Percentiles rank a stretch among this genome's conserved stretches.
Conservation (phyloP, 768 basidiomycete genomes). For the Rhizopogon vulgaris region DNA sequence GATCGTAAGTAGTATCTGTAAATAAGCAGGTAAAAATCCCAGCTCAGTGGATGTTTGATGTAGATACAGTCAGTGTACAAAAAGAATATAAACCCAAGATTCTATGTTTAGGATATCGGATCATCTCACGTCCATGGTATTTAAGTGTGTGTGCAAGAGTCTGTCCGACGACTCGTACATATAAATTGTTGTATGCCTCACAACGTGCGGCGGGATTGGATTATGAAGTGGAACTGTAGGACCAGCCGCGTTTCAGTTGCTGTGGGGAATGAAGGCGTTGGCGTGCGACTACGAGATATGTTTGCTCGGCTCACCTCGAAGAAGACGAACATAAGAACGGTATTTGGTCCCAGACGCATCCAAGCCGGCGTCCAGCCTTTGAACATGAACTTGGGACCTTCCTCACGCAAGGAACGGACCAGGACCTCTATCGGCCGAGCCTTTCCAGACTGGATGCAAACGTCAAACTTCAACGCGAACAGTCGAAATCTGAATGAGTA, state of each 20-base stretch:
- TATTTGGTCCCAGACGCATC: slow-evolving; percentile 78
- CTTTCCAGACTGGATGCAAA: slow-evolving; percentile 40
- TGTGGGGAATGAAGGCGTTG: slow-evolving; percentile 21
- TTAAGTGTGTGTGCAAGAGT: neutral
- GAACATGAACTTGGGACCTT: slow-evolving; percentile 75
- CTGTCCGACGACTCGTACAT: neutral
- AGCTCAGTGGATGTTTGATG: neutral
- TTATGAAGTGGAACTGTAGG: slow-evolving; percentile 4
- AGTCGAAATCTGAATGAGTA: slow-evolving; percentile 4
- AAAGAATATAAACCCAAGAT: neutral
- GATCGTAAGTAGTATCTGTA: neutral
- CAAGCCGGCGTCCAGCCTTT: slow-evolving; percentile 91
- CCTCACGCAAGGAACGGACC: slow-evolving; percentile 54
- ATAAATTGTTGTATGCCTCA: neutral
- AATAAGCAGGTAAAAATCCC: neutral
- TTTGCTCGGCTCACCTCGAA: slow-evolving; percentile 52
- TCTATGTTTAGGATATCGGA: neutral
- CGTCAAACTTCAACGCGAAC: slow-evolving; percentile 1
- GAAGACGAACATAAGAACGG: slow-evolving; percentile 79
- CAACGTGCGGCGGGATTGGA: neutral
- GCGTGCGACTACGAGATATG: neutral
- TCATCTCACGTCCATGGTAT: neutral
- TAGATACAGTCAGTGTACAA: neutral
- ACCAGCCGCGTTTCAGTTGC: slow-evolving; percentile 72
- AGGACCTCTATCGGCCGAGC: slow-evolving; percentile 47